Evolutionary conservation across 1,139 yeast genomes (phyloP), one percentile per base, ranked within the genome.

Genomic region (Yamadazyma epiphylla): DNA sequence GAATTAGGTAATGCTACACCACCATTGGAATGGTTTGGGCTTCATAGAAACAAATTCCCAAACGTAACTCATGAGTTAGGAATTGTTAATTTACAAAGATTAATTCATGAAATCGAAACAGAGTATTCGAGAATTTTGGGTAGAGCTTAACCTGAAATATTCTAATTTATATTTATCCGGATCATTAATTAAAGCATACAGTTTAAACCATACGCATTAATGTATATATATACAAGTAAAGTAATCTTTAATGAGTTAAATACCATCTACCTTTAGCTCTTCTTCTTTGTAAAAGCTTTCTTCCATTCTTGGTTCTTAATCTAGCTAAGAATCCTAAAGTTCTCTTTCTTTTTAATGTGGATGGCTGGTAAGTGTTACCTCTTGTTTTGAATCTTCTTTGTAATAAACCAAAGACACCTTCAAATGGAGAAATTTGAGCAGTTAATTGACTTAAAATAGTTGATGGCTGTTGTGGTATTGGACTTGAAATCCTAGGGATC

Each of bases 1-100:
- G 97, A 91, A 49, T 67, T 91, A 49, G 97, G 97, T 19, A 91
- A 84, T 57, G 97, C 96, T 1, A 91, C 98, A 0, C 98, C 98
- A 1, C 97, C 98, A 3, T 62, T 91, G 39, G 97, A 91, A 53
- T 91, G 98, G 98, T 84, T 91, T 60, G 98, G 98, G 1, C 68
- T 91, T 19, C 94, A 91, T 52, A 69, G 97, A 43, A 76, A 80
- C 45, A 77, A 80, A 42, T 77, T 91, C 43, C 98, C 98, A 0
- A 80, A 83, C 29, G 70, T 85, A 33, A 83, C 95, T 0, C 96
- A 91, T 49, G 91, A 86, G 51, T 60, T 76, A 37, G 78, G 81
- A 0, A 83, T 88, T 35, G 75, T 83, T 13, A 74, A 80, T 8
- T 60, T 91, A 31, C 96, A 87, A 47, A 74, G 77, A 38, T 50